A percentile compares a stretch with the other conserved stretches of the same genome.
These are phyloP conservation scores for Nakaseomyces kungkrabaensis DNA, from an alignment of 1,139 yeast genomes.

Conservation along the genomic window DNA sequence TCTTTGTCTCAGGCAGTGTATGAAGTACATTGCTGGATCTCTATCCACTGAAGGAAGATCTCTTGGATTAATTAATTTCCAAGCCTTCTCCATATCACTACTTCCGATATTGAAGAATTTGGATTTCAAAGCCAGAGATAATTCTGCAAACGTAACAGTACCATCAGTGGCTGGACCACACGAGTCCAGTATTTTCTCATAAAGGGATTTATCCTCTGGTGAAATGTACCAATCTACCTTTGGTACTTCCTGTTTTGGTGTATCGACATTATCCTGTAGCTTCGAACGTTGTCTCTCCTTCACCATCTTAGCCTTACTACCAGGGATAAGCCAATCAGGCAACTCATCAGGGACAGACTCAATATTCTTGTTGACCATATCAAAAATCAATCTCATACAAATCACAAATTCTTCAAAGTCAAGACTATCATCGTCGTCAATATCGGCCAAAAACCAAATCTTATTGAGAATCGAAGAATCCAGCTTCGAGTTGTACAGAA, in stretches of 20 bases:
- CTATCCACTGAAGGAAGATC: slow-evolving; percentile 80
- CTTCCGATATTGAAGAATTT: slow-evolving; percentile 67
- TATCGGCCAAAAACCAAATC: slow-evolving; percentile 89
- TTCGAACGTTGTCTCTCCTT: slow-evolving; percentile 42
- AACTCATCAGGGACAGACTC: slow-evolving; percentile 55
- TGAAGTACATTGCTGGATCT: slow-evolving; percentile 81
- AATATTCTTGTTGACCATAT: slow-evolving; percentile 69
- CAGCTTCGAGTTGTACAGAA: slow-evolving; percentile 79
- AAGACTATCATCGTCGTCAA: slow-evolving; percentile 80
- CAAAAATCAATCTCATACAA: slow-evolving; percentile 91
- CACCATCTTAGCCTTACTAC: slow-evolving; percentile 73
- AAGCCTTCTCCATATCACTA: slow-evolving; percentile 81
- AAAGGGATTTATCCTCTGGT: slow-evolving; percentile 70
- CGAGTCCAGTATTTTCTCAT: slow-evolving; percentile 67
- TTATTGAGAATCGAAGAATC: slow-evolving; percentile 64
- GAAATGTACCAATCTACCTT: slow-evolving; percentile 93
- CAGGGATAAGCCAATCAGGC: slow-evolving; percentile 90
- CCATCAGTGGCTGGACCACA: slow-evolving; percentile 52
- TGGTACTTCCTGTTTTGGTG: slow-evolving; percentile 20
- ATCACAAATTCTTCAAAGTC: slow-evolving; percentile 98
- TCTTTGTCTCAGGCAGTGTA: slow-evolving; percentile 85
- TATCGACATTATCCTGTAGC: slow-evolving; percentile 31
- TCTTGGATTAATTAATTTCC: slow-evolving; percentile 92
- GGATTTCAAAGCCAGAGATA: slow-evolving; percentile 51
- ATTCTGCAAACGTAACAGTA: slow-evolving; percentile 65